Percentiles rank a stretch among this genome's conserved stretches.
These are phyloP conservation scores for Lojkania enalia DNA, from an alignment of 2,329 filamentous ascomycete species.

Conservation along the genomic window DNA sequence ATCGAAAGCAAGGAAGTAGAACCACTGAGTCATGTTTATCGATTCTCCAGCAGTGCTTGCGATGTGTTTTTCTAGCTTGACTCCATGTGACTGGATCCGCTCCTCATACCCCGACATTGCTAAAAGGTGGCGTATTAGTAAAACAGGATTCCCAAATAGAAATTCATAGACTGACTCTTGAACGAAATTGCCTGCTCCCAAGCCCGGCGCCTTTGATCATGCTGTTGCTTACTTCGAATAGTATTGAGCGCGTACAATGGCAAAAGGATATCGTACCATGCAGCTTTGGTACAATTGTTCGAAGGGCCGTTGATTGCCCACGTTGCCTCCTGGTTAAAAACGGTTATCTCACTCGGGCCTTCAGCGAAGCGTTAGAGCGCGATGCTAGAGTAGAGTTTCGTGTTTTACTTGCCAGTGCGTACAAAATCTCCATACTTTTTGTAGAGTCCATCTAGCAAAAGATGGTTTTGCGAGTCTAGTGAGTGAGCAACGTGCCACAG, in stretches of 20 bases:
- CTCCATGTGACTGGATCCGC: constrained; percentile 7
- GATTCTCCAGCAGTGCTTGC: neutral
- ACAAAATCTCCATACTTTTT: constrained; percentile 4
- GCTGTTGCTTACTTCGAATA: constrained; percentile 12
- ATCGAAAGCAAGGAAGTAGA: constrained; percentile 46
- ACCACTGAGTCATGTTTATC: constrained; percentile 12
- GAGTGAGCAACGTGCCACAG: constrained; percentile 1
- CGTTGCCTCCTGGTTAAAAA: constrained; percentile 11
- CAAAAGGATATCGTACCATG: constrained; percentile 14
- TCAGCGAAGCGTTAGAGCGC: neutral
- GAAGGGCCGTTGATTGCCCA: constrained; percentile 9
- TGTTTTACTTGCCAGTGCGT: neutral
- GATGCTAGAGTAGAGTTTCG: neutral
- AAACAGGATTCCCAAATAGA: constrained; percentile 4
- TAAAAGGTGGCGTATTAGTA: constrained; percentile 12
- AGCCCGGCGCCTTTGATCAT: constrained; percentile 14
- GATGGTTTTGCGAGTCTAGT: neutral
- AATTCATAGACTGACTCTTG: neutral
- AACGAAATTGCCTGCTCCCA: constrained; percentile 13
- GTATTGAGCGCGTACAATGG: constrained; percentile 9
- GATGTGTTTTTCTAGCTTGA: neutral
- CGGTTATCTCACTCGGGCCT: constrained; percentile 23
- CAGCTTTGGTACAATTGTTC: constrained; percentile 14
- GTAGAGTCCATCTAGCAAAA: neutral
- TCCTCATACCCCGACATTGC: constrained; percentile 10